Base-by-base conservation (phyloP, 192 early-diverging fungal species). In the Podila minutissima region DNA sequence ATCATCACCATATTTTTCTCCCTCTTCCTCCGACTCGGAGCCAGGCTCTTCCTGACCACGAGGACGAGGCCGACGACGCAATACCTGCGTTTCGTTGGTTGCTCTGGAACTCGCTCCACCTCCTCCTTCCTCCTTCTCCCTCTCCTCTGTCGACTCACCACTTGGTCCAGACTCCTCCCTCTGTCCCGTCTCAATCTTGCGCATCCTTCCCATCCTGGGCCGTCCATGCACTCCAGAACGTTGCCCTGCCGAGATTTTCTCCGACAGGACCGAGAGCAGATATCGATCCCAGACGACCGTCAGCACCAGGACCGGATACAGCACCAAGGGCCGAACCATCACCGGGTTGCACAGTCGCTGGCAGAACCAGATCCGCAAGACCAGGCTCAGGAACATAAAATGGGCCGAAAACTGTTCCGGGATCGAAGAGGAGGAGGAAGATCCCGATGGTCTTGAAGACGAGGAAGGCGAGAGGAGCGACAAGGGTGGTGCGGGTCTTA, bases 271-370 rank as follows among this genome's bases (percentile, higher is more conserved):
- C 0, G 75, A 71, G 6, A 77, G 62, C 32, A 71, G 37, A 55
- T 77, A 77, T 33, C 75, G 68, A 32, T 77, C 75, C 75, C 75
- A 77, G 0, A 77, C 59, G 0, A 67, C 69, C 8, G 75, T 71
- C 63, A 71, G 48, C 0, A 77, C 33, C 50, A 77, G 22, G 9
- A 77, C 64, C 2, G 75, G 75, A 28, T 77, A 77, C 26, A 77
- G 17, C 19, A 77, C 75, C 48, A 77, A 46, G 0, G 75, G 75
- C 15, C 75, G 68, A 5, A 77, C 75, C 69, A 77, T 61, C 3
- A 77, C 17, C 12, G 75, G 75, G 37, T 67, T 59, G 31, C 75
- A 77, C 32, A 77, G 64, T 49, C 46, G 59, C 1, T 66, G 64
- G 37, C 75, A 77, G 49, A 62, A 51, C 75, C 75, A 77, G 5